These are phyloP conservation scores for Colletotrichum destructivum DNA, from an alignment of 2,329 filamentous ascomycete genomes.

Conservation along the genomic window DNA sequence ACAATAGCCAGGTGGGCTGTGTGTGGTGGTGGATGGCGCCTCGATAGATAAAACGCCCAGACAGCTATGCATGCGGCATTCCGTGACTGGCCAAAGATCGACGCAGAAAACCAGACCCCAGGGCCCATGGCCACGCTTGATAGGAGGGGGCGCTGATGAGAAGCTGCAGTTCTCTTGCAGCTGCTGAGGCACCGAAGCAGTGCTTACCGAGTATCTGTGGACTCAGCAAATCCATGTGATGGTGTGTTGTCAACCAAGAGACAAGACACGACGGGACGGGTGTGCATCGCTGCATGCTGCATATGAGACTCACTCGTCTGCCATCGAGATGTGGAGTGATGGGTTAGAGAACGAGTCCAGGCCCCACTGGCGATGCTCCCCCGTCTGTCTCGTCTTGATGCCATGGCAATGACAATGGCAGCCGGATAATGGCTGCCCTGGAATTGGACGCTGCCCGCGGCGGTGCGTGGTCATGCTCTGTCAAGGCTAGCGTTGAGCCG, in stretches of 20 bases:
- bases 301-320: conserved; percentile 17
- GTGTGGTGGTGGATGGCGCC: conserved; percentile 8
- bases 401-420: conserved; percentile 6
- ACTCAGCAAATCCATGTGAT: conserved; percentile 3
- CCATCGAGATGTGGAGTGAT: conserved; percentile 11
- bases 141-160: conserved; percentile 20
- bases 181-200: conserved; percentile 24
- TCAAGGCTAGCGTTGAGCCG: conserved; percentile 6
- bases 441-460: conserved; percentile 1
- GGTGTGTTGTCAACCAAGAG: conserved; percentile 39
- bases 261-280: conserved; percentile 30
- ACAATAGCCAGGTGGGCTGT: not conserved
- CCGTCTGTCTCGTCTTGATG: conserved; percentile 7
- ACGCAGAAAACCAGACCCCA: conserved; percentile 26
- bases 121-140: conserved; percentile 17
- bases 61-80: conserved; percentile 36
- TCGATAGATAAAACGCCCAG: conserved; percentile 11
- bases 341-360: conserved; percentile 1
- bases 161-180: conserved; percentile 10
- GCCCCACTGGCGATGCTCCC: conserved; percentile 35
- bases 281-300: conserved; percentile 22
- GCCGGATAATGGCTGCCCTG: conserved; percentile 11
- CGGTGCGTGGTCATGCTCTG: conserved; percentile 18
- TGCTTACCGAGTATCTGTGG: not conserved
- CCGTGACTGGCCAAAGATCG: conserved; percentile 35